Base-by-base conservation (phyloP, 345 rosid species). In the Ceriops tagal region DNA sequence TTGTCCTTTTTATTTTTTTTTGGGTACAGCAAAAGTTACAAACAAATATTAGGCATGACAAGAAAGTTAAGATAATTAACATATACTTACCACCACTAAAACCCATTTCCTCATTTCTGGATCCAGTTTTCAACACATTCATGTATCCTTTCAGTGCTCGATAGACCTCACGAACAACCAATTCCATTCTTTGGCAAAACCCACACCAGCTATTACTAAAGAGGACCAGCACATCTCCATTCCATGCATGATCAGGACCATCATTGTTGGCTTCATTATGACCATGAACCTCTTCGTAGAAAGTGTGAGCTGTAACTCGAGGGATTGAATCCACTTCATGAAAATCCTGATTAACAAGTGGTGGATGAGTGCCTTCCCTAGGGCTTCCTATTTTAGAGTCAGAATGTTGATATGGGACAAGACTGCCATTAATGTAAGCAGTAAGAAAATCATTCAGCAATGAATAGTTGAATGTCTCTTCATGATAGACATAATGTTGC, bases 171-270 rank as follows among this genome's bases (percentile, higher is more conserved):
- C 93, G 87, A 70, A 91, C 87, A 78, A 85, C 88, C 73, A 89
- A 85, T 72, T 87, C 97, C 96, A 88, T 91, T 85, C 96, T 86
- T 82, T 87, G 96, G 77, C 98, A 93, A 82, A 93, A 91, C 27
- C 93, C 98, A 79, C 97, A 91, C 97, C 96, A 91, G 10, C 73
- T 80, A 72, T 77, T 87, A 81, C 89, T 88, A 76, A 93, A 93
- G 58, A 91, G 92, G 67, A 93, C 97, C 73, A 93, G 74, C 74
- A 91, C 90, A 85, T 93, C 97, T 80, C 83, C 83, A 72, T 81
- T 82, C 84, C 80, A 70, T 28, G 83, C 82, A 71, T 70, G 64
- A 5, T 75, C 65, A 32, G 77, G 72, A 57, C 80, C 80, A 70
- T 69, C 83, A 53, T 53, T 39, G 66, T 75, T 71, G 60, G 87